Percentiles rank a stretch among this genome's conserved stretches.
These are phyloP conservation scores for Yamadazyma jaroonii DNA, from an alignment of 1,139 yeast genomes.

Conservation along the genomic window DNA sequence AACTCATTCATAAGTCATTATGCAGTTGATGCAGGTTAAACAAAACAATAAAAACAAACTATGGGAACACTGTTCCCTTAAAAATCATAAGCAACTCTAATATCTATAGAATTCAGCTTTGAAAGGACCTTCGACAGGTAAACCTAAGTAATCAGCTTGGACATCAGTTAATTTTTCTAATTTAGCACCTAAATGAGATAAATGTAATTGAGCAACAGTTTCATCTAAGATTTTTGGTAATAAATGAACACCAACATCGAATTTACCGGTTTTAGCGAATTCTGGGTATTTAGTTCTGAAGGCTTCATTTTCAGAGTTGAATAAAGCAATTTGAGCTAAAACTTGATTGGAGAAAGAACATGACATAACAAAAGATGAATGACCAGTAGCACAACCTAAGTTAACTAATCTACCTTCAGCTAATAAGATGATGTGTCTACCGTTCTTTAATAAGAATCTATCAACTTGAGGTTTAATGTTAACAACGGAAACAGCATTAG, in stretches of 20 bases:
- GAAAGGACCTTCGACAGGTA: conserved; percentile 95
- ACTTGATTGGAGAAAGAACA: conserved; percentile 99
- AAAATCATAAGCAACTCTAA: conserved; percentile 34
- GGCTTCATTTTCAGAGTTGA: conserved; percentile 79
- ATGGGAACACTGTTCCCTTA: conserved; percentile 8
- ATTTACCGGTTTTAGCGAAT: conserved; percentile 91
- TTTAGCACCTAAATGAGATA: conserved; percentile 91
- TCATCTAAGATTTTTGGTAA: conserved; percentile 98
- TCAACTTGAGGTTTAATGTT: conserved; percentile 99
- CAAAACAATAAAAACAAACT: conserved; percentile 17
- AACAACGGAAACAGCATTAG: conserved; percentile 83
- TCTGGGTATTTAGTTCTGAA: conserved; percentile 85
- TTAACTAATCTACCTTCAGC: conserved; percentile 99
- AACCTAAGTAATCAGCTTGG: conserved; percentile 95
- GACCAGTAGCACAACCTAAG: conserved; percentile 99
- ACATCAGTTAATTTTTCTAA: conserved; percentile 73
- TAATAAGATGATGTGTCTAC: conserved; percentile 92
- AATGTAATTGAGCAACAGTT: conserved; percentile 97
- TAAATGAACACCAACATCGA: conserved; percentile 90
- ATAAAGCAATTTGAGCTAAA: conserved; percentile 97
- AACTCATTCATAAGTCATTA: conserved; percentile 24
- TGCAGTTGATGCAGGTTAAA: conserved; percentile 50
- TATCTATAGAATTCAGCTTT: conserved; percentile 99
- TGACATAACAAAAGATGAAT: conserved; percentile 98
- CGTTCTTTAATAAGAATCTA: conserved; percentile 87